Percentiles rank a stretch among this genome's conserved stretches.
Evolutionary conservation across 805 yeast species (phyloP).

Genomic region (Candida tallmaniae): DNA sequence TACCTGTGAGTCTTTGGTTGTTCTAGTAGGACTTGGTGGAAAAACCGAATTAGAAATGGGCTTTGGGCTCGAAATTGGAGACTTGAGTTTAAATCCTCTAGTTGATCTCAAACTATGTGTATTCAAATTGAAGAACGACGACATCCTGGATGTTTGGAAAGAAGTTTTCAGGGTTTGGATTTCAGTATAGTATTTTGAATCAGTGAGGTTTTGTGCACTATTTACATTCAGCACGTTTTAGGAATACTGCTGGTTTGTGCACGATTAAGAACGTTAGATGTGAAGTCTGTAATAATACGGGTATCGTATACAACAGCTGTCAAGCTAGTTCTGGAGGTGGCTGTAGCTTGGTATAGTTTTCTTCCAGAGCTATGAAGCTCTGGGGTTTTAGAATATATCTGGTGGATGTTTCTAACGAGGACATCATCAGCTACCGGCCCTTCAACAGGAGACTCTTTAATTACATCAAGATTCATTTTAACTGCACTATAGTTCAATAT

Average conservation of each 20-base stretch:
- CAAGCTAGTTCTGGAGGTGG: conserved; percentile 1
- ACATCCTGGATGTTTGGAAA: conserved; percentile 8
- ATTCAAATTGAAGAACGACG: conserved; percentile 42
- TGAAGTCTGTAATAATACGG: too few species aligned
- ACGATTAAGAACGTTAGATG: too few species aligned
- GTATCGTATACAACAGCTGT: background rate
- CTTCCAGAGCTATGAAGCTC: too few species aligned
- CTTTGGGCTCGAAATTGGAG: conserved; percentile 21
- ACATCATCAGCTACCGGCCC: too few species aligned
- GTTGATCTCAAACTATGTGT: conserved; percentile 40
- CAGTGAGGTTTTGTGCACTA: conserved; percentile 7
- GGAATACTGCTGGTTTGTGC: conserved; percentile 10
- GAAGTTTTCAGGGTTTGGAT: too few species aligned
- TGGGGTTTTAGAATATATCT: too few species aligned
- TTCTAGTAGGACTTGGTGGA: conserved; percentile 18
- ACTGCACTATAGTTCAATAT: conserved; percentile 2
- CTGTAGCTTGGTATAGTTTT: too few species aligned
- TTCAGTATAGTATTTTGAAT: too few species aligned
- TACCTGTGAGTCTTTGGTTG: conserved; percentile 12
- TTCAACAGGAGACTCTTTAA: conserved; percentile 1
- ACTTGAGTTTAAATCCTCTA: conserved; percentile 40
- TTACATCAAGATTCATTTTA: conserved; percentile 6
- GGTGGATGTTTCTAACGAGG: too few species aligned
- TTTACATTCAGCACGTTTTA: conserved; percentile 10
- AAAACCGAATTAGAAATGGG: conserved; percentile 31